Evolutionary conservation across 1,284 basidiomycete genomes (phyloP).

Genomic region (Puccinia novopanici): DNA sequence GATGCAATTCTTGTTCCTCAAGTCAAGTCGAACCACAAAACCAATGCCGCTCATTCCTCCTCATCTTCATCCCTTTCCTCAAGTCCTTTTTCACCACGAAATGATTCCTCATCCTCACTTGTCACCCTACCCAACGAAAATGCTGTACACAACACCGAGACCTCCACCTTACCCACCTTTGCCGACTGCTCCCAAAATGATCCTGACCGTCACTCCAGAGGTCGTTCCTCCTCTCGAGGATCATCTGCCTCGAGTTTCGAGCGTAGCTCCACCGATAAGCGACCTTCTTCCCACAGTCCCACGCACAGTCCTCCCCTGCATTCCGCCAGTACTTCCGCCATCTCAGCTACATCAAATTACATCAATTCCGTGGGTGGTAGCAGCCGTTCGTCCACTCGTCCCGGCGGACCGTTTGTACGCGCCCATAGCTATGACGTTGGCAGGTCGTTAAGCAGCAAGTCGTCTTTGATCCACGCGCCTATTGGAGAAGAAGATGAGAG

Average conservation of each 20-base stretch:
- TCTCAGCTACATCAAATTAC: background rate
- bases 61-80: conserved; percentile 46
- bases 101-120: conserved; percentile 40
- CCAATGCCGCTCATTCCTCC: conserved; percentile 18
- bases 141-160: background rate
- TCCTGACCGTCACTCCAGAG: conserved; percentile 32
- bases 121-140: conserved; percentile 16
- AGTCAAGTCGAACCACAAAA: conserved; percentile 39
- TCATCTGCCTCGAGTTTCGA: conserved; percentile 49
- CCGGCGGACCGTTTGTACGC: background rate
- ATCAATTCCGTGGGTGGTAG: background rate
- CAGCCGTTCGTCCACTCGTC: conserved; percentile 15
- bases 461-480: conserved; percentile 22
- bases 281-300: conserved; percentile 45
- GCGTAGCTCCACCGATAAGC: conserved; percentile 37
- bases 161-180: background rate
- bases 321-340: background rate
- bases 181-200: conserved; percentile 7
- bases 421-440: conserved; percentile 23
- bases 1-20: conserved; percentile 48
- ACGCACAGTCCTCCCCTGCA: conserved; percentile 38
- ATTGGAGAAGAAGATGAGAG: conserved; percentile 44
- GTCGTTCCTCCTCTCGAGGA: conserved; percentile 48
- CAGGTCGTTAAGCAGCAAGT: conserved; percentile 11
- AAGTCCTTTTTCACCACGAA: conserved; percentile 40